Conservation (phyloP, 352 stramenopile genomes). For the Pythium pectinolyticum region DNA sequence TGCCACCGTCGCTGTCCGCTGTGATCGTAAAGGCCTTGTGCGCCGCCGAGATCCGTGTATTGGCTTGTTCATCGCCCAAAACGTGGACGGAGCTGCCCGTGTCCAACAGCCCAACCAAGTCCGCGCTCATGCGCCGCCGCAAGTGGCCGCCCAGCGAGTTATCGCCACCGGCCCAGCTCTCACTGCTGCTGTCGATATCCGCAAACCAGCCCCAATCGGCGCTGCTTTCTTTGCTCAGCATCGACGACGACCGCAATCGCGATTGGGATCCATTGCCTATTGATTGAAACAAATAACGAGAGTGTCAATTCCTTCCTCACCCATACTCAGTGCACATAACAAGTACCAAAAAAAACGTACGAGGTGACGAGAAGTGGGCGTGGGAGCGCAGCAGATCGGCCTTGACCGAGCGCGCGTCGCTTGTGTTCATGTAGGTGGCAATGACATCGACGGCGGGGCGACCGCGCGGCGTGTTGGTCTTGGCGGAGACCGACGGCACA, state of each 20-base stretch:
- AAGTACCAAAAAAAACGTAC: constrained; percentile 27
- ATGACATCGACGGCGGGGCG: constrained; percentile 83
- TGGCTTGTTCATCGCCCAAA: constrained; percentile 80
- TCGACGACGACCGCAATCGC: constrained; percentile 62
- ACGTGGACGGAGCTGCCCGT: constrained; percentile 63
- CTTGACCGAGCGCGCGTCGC: constrained; percentile 73
- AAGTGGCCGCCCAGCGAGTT: constrained; percentile 62
- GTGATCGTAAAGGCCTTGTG: constrained; percentile 86
- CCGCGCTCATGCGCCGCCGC: constrained; percentile 64
- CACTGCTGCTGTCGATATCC: constrained; percentile 85
- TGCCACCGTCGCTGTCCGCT: constrained; percentile 65
- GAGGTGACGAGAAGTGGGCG: constrained; percentile 71
- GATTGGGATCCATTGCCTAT: constrained; percentile 30
- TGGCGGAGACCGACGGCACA: constrained; percentile 52
- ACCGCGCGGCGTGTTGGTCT: constrained; percentile 66
- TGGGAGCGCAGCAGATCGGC: constrained; percentile 76
- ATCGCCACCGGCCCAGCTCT: constrained; percentile 78
- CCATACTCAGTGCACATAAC: too few species aligned
- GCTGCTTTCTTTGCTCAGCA: constrained; percentile 76
- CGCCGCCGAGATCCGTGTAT: constrained; percentile 77
- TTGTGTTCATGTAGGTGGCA: constrained; percentile 90
- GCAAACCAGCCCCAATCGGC: constrained; percentile 88
- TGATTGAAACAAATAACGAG: constrained; percentile 2
- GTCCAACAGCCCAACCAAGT: constrained; percentile 73
- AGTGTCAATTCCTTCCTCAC: constrained; percentile 22